These are phyloP conservation scores for Eimeria acervulina DNA, from an alignment of 169 alveolate genomes.

Conservation along the genomic window DNA sequence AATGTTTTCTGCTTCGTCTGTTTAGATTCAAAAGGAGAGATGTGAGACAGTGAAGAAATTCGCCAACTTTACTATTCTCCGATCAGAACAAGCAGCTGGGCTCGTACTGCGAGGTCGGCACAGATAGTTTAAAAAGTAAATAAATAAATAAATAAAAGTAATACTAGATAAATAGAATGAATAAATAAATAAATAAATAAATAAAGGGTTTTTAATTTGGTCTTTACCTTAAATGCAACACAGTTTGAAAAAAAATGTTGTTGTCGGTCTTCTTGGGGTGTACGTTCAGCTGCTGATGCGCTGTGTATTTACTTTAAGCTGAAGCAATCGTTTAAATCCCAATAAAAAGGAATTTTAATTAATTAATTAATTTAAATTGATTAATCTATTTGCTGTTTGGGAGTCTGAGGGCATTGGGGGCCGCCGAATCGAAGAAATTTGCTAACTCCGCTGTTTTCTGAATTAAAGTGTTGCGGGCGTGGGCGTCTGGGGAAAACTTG, in stretches of 20 bases:
- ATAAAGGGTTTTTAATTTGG: no score
- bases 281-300: background rate
- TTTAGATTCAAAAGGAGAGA: constrained; percentile 57
- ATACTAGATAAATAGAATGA: no score
- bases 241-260: no score
- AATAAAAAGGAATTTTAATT: no score
- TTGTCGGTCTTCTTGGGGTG: background rate
- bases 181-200: no score
- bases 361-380: no score
- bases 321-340: no score
- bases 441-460: constrained; percentile 1
- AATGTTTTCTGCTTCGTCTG: background rate
- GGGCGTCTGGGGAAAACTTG: background rate
- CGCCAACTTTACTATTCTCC: constrained; percentile 28
- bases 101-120: background rate
- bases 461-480: background rate
- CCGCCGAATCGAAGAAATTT: constrained; percentile 34
- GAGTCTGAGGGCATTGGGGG: constrained; percentile 28
- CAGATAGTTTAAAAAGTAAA: no score
- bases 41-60: constrained; percentile 68
- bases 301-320: no score
- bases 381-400: background rate
- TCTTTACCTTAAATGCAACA: no score
- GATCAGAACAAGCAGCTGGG: constrained; percentile 81
- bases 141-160: no score